Evolutionary conservation across 2,329 filamentous ascomycete species (phyloP), one percentile per base, ranked within the genome.

Genomic region (Alternaria sp.): DNA sequence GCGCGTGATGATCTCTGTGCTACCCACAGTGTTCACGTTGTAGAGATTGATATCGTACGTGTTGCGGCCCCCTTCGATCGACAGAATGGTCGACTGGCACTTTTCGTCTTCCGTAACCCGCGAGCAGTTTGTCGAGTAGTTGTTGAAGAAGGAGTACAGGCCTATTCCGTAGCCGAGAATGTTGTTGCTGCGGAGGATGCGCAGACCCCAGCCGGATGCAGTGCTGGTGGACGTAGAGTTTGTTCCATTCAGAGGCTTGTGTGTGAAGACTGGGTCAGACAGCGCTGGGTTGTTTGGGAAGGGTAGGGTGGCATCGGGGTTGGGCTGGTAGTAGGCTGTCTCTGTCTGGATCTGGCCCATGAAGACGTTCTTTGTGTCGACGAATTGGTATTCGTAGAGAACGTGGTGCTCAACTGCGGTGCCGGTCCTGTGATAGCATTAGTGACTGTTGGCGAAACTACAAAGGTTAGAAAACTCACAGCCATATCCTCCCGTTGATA

Each of bases 311-410:
- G 92, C 87, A 70, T 91, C 87, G 5, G 94, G 93, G 82, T 95
- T 94, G 77, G 91, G 87, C 82, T 97, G 92, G 86, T 91, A 93
- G 84, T 89, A 88, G 15, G 94, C 92, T 6, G 94, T 97, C 82
- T 97, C 95, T 4, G 92, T 92, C 82, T 97, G 94, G 73, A 97
- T 93, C 55, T 92, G 83, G 11, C 88, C 90, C 86, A 96, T 90
- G 83, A 91, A 97, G 66, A 97, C 86, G 75, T 94, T 91, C 74
- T 88, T 85, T 2, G 94, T 92, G 66, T 90, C 90, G 75, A 87
- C 83, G 74, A 97, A 83, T 80, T 97, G 92, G 84, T 97, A 97
- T 84, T 97, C 95, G 81, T 89, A 90, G 10, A 88, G 79, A 66
- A 84, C 82, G 73, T 83, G 84, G 75, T 90, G 88, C 76, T 90